Conservation (phyloP, 1,284 basidiomycete genomes). For the Marasmius oreades region DNA sequence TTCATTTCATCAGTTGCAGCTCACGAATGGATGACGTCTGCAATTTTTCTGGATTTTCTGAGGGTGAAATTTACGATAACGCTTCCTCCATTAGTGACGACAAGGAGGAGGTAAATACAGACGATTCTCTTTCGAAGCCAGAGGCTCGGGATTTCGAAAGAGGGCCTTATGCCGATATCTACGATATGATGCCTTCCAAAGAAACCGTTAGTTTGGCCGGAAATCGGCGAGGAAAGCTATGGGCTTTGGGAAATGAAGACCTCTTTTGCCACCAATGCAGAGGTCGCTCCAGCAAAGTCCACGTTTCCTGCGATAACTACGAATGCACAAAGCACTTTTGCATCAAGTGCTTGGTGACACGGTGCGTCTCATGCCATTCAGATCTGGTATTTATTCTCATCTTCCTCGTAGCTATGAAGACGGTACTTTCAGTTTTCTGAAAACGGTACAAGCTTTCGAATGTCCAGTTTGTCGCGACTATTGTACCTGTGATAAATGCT, state of each 20-base stretch:
- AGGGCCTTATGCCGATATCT: background rate
- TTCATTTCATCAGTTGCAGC: background rate
- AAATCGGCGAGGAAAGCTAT: background rate
- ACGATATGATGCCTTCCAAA: background rate
- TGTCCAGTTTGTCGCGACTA: background rate
- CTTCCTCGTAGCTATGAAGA: background rate
- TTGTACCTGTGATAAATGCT: background rate
- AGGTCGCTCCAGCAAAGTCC: background rate
- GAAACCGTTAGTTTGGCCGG: background rate
- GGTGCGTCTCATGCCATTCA: constrained; percentile 14
- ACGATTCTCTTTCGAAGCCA: background rate
- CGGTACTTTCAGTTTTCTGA: background rate
- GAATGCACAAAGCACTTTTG: constrained; percentile 4
- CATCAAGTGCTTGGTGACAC: constrained; percentile 2
- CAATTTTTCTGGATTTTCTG: background rate
- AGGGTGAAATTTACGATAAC: background rate
- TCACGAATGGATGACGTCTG: background rate
- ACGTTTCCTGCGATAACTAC: background rate
- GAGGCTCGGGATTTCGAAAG: background rate
- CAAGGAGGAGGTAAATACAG: background rate
- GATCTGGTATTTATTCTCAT: background rate
- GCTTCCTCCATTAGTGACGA: background rate
- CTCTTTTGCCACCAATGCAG: constrained; percentile 8
- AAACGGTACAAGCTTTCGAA: background rate
- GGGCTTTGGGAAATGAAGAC: background rate